phyloP scores from a whole-genome alignment of 2,329 filamentous ascomycete species.

The Sporothrix schenckii region DNA sequence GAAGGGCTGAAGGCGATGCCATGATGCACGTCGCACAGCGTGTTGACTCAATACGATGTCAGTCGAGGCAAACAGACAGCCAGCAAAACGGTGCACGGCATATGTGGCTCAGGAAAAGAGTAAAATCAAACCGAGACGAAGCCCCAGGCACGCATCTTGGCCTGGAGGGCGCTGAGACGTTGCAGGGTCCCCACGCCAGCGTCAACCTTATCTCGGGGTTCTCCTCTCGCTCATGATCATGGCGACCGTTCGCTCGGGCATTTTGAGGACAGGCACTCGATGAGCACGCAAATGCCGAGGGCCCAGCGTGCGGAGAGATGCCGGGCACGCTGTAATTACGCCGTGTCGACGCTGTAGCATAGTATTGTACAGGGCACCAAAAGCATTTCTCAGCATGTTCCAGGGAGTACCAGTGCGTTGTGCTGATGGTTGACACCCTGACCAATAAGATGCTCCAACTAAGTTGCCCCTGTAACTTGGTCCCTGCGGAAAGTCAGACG shows the following conservation, averaged over 20 bases:
- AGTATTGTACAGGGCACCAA: not conserved
- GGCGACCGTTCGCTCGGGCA: no score
- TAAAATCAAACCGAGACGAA: not conserved
- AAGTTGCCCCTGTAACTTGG: not conserved
- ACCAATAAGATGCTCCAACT: not conserved
- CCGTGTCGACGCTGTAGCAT: not conserved
- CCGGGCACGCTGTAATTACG: not conserved
- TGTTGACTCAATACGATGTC: not conserved
- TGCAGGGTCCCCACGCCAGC: slow-evolving; percentile 21
- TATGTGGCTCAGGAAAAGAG: not conserved
- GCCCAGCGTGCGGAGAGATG: not conserved
- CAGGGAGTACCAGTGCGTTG: not conserved
- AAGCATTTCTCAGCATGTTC: slow-evolving; percentile 11
- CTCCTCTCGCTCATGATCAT: not conserved
- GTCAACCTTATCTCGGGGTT: slow-evolving; percentile 9
- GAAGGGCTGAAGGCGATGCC: not conserved
- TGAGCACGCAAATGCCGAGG: not conserved
- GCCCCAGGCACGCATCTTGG: not conserved
- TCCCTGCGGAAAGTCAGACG: not conserved
- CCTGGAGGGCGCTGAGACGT: not conserved
- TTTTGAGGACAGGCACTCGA: not conserved
- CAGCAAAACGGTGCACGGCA: no score
- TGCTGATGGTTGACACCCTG: no score
- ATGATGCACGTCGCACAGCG: not conserved
- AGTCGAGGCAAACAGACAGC: not conserved